Evolutionary conservation across 2,329 filamentous ascomycete genomes (phyloP).

Genomic region (Claviceps quebecensis): DNA sequence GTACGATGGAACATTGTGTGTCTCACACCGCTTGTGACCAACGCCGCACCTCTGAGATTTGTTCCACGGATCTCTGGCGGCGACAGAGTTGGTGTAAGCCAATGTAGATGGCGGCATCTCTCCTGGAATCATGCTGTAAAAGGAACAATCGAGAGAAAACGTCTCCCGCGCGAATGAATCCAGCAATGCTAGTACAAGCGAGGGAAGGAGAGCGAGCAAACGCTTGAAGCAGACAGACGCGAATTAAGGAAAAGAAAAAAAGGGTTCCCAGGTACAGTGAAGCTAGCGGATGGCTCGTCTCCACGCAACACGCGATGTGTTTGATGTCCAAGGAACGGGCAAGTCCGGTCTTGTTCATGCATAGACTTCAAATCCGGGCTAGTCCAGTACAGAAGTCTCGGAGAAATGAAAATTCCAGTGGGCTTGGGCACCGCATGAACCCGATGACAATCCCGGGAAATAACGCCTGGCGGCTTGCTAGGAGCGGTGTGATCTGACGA

Average conservation of each 20-base stretch:
- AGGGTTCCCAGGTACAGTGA: neutral
- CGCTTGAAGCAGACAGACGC: neutral
- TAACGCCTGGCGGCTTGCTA: constrained; percentile 1
- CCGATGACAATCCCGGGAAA: constrained; percentile 1
- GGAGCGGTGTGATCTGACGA: constrained; percentile 6
- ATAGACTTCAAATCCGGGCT: neutral
- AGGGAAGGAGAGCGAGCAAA: neutral
- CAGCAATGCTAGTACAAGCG: neutral
- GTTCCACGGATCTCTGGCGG: constrained; percentile 35
- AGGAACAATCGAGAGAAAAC: neutral
- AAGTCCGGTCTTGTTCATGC: neutral
- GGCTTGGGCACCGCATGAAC: constrained; percentile 1
- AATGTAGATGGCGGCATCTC: constrained; percentile 34
- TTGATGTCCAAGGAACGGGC: neutral
- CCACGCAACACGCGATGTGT: neutral
- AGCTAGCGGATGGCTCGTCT: neutral
- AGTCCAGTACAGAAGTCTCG: neutral
- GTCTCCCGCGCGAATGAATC: neutral
- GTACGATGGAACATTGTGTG: constrained; percentile 10
- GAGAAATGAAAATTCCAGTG: constrained; percentile 3
- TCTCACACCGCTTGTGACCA: neutral
- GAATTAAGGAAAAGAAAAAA: neutral
- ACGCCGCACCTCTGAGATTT: constrained; percentile 36
- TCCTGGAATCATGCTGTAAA: constrained; percentile 21
- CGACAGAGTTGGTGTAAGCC: constrained; percentile 31